phyloP scores from a whole-genome alignment of 306 rosid genomes.

The Vigna radiata region DNA sequence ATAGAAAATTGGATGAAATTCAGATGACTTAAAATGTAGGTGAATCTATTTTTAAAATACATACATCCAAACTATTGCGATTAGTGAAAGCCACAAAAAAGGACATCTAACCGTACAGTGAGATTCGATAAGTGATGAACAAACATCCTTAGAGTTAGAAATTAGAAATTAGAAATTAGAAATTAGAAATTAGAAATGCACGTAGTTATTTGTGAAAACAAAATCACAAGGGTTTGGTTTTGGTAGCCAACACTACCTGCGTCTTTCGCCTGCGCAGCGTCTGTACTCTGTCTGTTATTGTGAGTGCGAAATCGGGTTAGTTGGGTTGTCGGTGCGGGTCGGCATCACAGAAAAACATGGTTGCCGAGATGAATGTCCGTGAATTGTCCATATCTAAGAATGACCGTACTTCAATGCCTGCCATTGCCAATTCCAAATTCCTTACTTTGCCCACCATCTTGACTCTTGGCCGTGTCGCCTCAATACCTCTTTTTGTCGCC shows the following conservation, averaged over 20 bases:
- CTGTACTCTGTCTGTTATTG: conserved; percentile 18
- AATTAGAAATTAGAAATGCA: not conserved
- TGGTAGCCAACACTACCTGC: conserved; percentile 16
- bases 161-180: not conserved
- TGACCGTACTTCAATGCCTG: conserved; percentile 46
- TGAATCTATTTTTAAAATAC: not conserved
- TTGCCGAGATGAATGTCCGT: conserved; percentile 59
- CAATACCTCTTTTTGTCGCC: conserved; percentile 75
- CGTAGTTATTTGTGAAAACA: not conserved
- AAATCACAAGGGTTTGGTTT: conserved; percentile 29
- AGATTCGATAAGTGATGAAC: not conserved
- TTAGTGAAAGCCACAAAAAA: not conserved
- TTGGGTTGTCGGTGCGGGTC: conserved; percentile 39
- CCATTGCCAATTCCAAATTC: conserved; percentile 57
- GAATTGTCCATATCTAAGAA: conserved; percentile 49
- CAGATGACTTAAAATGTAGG: too few relatives aligned
- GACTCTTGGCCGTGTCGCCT: conserved; percentile 91
- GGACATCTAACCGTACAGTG: not conserved
- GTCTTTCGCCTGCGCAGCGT: not conserved
- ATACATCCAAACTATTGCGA: not conserved
- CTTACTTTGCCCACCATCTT: conserved; percentile 90
- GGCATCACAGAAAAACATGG: conserved; percentile 64
- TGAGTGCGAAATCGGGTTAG: conserved; percentile 30
- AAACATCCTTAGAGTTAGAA: not conserved
- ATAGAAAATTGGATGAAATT: too few relatives aligned